These are phyloP conservation scores for Aspergillus floridensis DNA, from an alignment of 2,329 filamentous ascomycete species.

Conservation along the genomic window DNA sequence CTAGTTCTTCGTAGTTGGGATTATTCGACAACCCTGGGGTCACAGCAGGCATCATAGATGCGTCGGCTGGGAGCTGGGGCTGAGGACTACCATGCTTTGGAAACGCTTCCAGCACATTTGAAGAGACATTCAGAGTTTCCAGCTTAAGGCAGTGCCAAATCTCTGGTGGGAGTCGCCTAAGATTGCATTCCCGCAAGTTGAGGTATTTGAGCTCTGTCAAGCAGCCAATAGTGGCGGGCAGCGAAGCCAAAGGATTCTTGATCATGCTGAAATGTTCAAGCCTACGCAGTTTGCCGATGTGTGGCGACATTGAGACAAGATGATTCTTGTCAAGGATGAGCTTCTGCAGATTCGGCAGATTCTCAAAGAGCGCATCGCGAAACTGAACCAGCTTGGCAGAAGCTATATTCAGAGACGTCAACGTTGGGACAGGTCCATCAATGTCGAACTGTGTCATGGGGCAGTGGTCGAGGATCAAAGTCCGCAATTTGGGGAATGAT, in stretches of 20 bases:
- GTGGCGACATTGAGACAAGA: constrained; percentile 81
- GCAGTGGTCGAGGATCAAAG: constrained; percentile 88
- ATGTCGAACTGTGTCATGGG: constrained; percentile 93
- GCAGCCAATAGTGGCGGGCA: constrained; percentile 85
- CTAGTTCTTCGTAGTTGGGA: constrained; percentile 76
- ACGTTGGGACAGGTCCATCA: constrained; percentile 68
- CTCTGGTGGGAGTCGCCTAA: constrained; percentile 82
- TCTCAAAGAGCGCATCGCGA: constrained; percentile 79
- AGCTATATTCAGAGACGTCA: constrained; percentile 84
- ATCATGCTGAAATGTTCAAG: constrained; percentile 93
- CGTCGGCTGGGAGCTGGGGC: constrained; percentile 59
- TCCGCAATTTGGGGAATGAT: constrained; percentile 78
- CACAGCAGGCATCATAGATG: constrained; percentile 43
- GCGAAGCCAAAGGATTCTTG: constrained; percentile 78
- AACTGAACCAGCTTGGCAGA: constrained; percentile 88
- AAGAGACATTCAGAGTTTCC: constrained; percentile 90
- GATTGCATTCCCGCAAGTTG: constrained; percentile 90
- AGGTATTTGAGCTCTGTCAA: constrained; percentile 79
- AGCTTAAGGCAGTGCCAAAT: constrained; percentile 93
- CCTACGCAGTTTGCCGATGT: constrained; percentile 77
- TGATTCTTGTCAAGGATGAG: constrained; percentile 93
- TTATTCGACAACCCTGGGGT: constrained; percentile 56
- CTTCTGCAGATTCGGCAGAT: constrained; percentile 81
- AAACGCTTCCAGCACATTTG: constrained; percentile 86
- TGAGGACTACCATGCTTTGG: constrained; percentile 73